Evolutionary conservation across 176 grass and related monocot genomes (phyloP).

Genomic region (Themeda triandra): DNA sequence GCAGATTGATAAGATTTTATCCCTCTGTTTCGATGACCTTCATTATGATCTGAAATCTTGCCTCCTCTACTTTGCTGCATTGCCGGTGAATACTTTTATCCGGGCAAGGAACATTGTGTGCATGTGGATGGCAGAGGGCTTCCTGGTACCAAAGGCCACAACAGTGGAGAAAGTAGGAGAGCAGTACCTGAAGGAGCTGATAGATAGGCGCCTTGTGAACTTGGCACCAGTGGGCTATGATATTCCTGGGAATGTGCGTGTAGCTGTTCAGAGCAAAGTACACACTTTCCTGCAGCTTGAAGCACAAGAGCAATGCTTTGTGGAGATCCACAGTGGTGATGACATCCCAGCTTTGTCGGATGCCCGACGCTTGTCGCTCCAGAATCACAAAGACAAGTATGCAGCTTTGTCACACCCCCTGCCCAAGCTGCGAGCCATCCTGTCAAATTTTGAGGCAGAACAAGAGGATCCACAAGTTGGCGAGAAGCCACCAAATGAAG

Average conservation of each 20-base stretch:
- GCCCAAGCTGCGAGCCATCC: background rate
- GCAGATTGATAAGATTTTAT: constrained; percentile 13
- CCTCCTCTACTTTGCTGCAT: constrained; percentile 38
- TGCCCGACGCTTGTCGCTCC: background rate
- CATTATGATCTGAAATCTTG: constrained; percentile 35
- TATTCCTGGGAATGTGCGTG: background rate
- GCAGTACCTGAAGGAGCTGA: constrained; percentile 26
- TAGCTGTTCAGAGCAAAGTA: constrained; percentile 13
- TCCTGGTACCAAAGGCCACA: constrained; percentile 19
- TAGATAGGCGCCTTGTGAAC: constrained; percentile 20
- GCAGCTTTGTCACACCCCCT: background rate
- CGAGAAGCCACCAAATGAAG: background rate
- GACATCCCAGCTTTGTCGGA: background rate
- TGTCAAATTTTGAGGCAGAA: background rate
- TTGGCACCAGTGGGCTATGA: background rate
- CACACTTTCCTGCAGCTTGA: background rate
- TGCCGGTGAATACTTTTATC: constrained; percentile 8
- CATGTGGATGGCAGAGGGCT: constrained; percentile 39
- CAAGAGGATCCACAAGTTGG: background rate
- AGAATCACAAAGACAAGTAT: background rate
- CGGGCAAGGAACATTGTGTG: constrained; percentile 11
- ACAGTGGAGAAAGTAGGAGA: background rate
- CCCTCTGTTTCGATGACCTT: constrained; percentile 42
- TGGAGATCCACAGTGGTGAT: background rate
- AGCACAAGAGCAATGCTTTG: background rate